Conservation (phyloP, 768 basidiomycete genomes). For the Dioszegia hungarica region DNA sequence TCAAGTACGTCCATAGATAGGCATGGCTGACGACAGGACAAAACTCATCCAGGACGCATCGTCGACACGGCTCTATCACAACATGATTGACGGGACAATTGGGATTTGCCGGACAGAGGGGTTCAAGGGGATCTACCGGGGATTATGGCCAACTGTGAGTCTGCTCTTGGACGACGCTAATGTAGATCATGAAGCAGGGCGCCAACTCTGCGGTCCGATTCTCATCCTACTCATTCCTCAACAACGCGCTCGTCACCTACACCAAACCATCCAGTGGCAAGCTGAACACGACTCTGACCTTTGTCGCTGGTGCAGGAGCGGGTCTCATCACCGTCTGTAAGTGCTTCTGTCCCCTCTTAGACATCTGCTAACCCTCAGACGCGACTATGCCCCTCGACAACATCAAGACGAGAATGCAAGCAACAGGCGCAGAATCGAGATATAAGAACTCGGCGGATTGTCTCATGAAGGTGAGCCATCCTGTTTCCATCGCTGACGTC, state of each 20-base stretch:
- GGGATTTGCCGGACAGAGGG: conserved; percentile 78
- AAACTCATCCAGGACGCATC: conserved; percentile 89
- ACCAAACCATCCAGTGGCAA: conserved; percentile 73
- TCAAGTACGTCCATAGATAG: conserved; percentile 47
- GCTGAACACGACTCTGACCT: conserved; percentile 73
- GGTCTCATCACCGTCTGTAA: conserved; percentile 87
- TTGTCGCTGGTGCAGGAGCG: conserved; percentile 68
- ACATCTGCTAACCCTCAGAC: conserved; percentile 1
- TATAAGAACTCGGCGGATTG: conserved; percentile 93
- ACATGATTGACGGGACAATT: conserved; percentile 73
- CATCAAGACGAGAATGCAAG: conserved; percentile 96
- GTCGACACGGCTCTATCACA: conserved; percentile 72
- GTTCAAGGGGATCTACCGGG: conserved; percentile 65
- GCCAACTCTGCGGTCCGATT: conserved; percentile 91
- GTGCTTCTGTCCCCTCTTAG: not conserved
- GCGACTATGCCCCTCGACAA: conserved; percentile 54
- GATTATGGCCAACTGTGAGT: conserved; percentile 82
- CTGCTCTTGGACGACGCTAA: not conserved
- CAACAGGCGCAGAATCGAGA: conserved; percentile 66
- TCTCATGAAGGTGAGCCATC: conserved; percentile 15
- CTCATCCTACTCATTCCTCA: conserved; percentile 83
- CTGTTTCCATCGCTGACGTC: not conserved
- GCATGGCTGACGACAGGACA: conserved; percentile 56
- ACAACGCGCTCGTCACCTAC: conserved; percentile 71
- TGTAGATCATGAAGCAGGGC: conserved; percentile 88